Percentiles rank a stretch among this genome's conserved stretches.
Conservation (phyloP, 805 yeast genomes). For the Saccharomycopsis malanga region DNA sequence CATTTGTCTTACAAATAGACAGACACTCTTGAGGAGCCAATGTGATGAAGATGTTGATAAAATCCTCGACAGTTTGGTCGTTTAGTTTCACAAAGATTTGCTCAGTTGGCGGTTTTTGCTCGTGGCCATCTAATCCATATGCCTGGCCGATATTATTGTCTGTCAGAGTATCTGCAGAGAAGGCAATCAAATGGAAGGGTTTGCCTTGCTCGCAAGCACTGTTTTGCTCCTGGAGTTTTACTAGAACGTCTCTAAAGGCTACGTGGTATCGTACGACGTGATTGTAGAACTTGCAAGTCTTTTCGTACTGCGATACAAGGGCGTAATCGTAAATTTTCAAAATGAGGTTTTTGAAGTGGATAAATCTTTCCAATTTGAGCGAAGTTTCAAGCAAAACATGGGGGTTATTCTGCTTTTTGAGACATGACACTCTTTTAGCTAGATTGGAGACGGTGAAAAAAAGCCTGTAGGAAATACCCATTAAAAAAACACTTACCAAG, state of each 20-base stretch:
- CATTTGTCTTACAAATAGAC: neutral
- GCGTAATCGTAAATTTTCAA: conserved; percentile 1
- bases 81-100: no score
- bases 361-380: neutral
- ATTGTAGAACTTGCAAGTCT: conserved; percentile 5
- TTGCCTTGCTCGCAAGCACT: neutral
- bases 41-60: neutral
- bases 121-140: no score
- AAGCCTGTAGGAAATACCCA: conserved; percentile 3
- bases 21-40: neutral
- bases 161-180: neutral
- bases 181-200: neutral
- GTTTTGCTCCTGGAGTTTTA: neutral
- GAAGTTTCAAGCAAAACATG: neutral
- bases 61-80: neutral
- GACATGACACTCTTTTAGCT: neutral
- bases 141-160: no score
- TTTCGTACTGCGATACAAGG: neutral
- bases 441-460: neutral
- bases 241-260: neutral
- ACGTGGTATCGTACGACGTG: neutral
- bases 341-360: neutral
- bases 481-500: neutral
- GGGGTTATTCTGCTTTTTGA: neutral
- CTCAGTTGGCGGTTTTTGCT: no score